A percentile compares a stretch with the other conserved stretches of the same genome.
Evolutionary conservation across 208 protist genomes (phyloP).

Genomic region (Wallacemonas collosoma): DNA sequence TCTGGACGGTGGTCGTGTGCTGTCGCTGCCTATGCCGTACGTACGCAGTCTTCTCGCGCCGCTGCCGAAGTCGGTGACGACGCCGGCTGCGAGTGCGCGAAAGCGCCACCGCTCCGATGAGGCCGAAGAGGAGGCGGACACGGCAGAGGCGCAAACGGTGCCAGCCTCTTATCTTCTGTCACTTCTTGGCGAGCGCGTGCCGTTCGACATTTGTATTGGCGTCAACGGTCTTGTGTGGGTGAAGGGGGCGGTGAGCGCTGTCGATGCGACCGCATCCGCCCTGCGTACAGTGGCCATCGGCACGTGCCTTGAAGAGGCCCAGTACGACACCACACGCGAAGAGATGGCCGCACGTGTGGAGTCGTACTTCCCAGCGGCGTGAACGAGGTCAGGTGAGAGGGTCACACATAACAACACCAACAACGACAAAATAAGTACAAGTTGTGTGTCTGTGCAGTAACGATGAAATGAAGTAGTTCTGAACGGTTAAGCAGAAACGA

Average conservation of each 20-base stretch:
- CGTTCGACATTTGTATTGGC: constrained; percentile 80
- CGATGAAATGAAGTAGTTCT: no score
- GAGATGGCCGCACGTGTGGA: constrained; percentile 79
- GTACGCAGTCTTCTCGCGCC: constrained; percentile 59
- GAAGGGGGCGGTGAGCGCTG: constrained; percentile 44
- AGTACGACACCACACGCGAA: constrained; percentile 58
- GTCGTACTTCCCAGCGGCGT: constrained; percentile 54
- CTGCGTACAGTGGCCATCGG: constrained; percentile 75
- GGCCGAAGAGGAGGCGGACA: neutral
- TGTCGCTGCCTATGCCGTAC: constrained; percentile 71
- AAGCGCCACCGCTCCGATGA: constrained; percentile 23
- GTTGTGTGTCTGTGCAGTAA: no score
- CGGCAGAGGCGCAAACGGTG: constrained; percentile 19
- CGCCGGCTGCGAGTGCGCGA: neutral
- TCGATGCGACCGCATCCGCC: constrained; percentile 42
- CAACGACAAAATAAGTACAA: neutral
- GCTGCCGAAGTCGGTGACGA: constrained; percentile 5
- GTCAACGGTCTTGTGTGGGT: constrained; percentile 88
- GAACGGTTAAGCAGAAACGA: no score
- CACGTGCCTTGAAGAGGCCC: constrained; percentile 73
- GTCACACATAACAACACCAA: neutral
- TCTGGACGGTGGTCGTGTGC: constrained; percentile 63
- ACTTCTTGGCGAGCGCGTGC: constrained; percentile 54
- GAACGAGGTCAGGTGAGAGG: neutral
- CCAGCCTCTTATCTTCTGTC: constrained; percentile 64